Conservation (phyloP, 1,284 basidiomycete species). For the Vanrija sp. region DNA sequence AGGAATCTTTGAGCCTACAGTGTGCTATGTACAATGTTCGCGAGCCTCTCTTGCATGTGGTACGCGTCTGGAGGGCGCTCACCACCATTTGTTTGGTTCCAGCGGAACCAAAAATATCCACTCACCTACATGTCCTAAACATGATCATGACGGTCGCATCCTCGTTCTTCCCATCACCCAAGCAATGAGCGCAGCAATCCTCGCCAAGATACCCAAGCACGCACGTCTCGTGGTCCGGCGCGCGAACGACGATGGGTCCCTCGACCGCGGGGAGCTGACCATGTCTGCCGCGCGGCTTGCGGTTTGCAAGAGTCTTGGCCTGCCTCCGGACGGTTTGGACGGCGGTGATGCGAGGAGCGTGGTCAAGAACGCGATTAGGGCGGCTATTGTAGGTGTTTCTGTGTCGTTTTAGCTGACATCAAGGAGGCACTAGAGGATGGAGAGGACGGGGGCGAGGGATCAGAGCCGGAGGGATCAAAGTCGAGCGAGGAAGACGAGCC, state of each 20-base stretch:
- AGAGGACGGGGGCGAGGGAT: constrained; percentile 4
- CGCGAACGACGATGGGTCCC: constrained; percentile 23
- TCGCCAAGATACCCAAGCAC: constrained; percentile 1
- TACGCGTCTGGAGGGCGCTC: too few species aligned
- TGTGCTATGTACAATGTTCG: too few species aligned
- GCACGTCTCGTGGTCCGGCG: constrained; percentile 15
- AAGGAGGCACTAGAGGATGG: constrained; percentile 3
- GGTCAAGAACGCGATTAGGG: constrained; percentile 46
- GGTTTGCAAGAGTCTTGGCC: constrained; percentile 24
- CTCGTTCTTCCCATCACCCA: not conserved
- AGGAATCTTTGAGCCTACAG: too few species aligned
- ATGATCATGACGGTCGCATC: not conserved
- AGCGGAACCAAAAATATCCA: not conserved
- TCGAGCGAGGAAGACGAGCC: not conserved
- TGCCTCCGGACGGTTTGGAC: constrained; percentile 22
- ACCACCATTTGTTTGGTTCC: constrained; percentile 12
- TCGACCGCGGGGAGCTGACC: constrained; percentile 32
- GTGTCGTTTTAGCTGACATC: not conserved
- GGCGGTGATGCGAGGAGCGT: constrained; percentile 31
- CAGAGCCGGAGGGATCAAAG: not conserved
- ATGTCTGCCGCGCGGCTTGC: constrained; percentile 24
- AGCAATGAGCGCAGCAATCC: not conserved
- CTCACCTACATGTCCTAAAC: not conserved
- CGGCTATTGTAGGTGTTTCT: constrained; percentile 28
- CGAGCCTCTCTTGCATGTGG: too few species aligned